A percentile compares a stretch with the other conserved stretches of the same genome.
phyloP scores from a whole-genome alignment of 2,329 filamentous ascomycete species.

The Colletotrichum siamense region DNA sequence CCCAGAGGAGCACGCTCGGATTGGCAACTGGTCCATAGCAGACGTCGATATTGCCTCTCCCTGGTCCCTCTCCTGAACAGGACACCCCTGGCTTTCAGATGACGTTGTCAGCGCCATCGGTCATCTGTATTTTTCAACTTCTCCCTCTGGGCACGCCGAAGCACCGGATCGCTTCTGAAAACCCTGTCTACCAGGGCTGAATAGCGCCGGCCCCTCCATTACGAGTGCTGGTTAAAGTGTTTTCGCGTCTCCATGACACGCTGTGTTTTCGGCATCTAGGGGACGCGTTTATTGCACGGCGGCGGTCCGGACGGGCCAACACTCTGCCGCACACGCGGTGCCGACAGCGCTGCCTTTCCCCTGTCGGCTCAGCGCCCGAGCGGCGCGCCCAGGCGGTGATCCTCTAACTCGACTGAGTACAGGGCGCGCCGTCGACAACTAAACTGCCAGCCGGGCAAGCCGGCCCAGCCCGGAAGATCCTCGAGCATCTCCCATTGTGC shows the following conservation, averaged over 20 bases:
- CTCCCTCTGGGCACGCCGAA: not conserved
- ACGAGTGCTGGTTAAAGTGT: not conserved
- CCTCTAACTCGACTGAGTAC: not conserved
- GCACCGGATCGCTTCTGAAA: not conserved
- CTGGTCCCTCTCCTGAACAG: not conserved
- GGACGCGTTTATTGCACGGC: not conserved
- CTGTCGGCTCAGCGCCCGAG: not conserved
- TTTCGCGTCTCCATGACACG: conserved; percentile 5
- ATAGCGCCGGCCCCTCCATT: not conserved
- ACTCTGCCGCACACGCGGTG: not conserved
- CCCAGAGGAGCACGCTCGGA: not conserved
- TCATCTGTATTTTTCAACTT: not conserved
- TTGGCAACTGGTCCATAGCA: not conserved
- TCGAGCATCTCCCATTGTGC: not conserved
- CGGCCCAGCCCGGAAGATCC: not conserved
- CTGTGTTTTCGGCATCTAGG: not conserved
- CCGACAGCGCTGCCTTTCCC: not conserved
- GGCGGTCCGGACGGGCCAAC: not conserved
- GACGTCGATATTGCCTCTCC: not conserved
- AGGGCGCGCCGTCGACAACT: not conserved
- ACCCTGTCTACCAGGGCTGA: not conserved
- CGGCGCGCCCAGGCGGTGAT: conserved; percentile 2
- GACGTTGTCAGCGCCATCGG: not conserved
- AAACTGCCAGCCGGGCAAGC: not conserved
- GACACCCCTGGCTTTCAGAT: not conserved